Conservation (phyloP, 2,329 filamentous ascomycete genomes). For the Botrytis aclada region DNA sequence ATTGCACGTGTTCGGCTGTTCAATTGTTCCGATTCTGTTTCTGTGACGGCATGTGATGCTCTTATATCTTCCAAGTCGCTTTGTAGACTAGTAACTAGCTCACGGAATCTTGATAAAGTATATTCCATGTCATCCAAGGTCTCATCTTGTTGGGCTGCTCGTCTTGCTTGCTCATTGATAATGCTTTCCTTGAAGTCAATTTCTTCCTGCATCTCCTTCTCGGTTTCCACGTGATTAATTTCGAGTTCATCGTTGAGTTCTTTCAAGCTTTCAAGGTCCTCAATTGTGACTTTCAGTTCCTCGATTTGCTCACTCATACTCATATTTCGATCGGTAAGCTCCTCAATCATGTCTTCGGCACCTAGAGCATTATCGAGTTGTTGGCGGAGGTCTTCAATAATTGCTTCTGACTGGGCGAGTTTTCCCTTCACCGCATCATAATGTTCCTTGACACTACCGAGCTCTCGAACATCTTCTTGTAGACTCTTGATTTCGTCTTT, state of each 20-base stretch:
- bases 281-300: constrained; percentile 75
- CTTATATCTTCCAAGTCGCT: constrained; percentile 87
- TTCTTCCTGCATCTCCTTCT: constrained; percentile 92
- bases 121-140: constrained; percentile 85
- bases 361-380: constrained; percentile 87
- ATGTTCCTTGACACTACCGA: constrained; percentile 63
- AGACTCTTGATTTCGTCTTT: constrained; percentile 70
- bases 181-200: constrained; percentile 83
- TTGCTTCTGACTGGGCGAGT: constrained; percentile 67
- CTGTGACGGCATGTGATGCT: constrained; percentile 86
- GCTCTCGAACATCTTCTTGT: constrained; percentile 70
- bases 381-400: constrained; percentile 80
- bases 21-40: constrained; percentile 87
- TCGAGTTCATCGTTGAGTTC: constrained; percentile 95
- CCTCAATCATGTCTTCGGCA: constrained; percentile 91
- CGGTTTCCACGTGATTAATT: constrained; percentile 85
- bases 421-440: constrained; percentile 70
- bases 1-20: constrained; percentile 86
- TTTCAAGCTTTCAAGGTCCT: constrained; percentile 83
- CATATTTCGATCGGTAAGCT: constrained; percentile 84
- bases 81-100: constrained; percentile 82
- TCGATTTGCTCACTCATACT: constrained; percentile 78
- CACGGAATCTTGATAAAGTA: constrained; percentile 81
- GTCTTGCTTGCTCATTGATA: constrained; percentile 76
- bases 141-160: constrained; percentile 72